Base-by-base conservation (phyloP, 2,329 filamentous ascomycete genomes). In the Meredithiella fracta region DNA sequence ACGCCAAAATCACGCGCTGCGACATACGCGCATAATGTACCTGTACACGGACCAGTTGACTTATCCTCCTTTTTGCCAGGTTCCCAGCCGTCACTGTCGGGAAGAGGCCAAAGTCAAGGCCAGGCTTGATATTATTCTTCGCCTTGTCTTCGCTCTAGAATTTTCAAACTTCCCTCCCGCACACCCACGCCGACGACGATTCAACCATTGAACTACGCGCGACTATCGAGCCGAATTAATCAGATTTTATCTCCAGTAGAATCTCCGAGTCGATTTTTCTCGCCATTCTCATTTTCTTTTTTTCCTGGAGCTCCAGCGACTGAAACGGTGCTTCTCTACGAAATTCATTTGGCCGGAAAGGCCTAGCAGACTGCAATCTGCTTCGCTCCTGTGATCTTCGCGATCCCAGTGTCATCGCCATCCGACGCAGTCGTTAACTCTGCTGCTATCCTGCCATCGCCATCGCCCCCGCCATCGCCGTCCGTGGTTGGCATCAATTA, bases 111-210 rank as follows among this genome's bases (percentile, higher is more conserved):
- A 49, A 54, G 52, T 55, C 53, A 38, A 40, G 56, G 47, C 59
- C 54, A 60, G 59, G 54, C 56, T 59, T 54, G 52, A 53, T 42
- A 31, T 56, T 47, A 56, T 56, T 51, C 38, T 23, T 52, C 50
- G 53, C 56, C 57, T 60, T 59, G 44, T 57, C 58, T 52, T 47
- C 57, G 50, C 47, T 49, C 56, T 47, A 55, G 57, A 59, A 57
- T 60, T 60, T 60, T 61, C 51, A 38, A 56, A 60, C 56, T 59
- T 58, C 57, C 55, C 59, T 50, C 50, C 31, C 26, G 54, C 58
- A 61, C 40, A 53, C 47, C 34, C 26, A 44, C 11, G 42, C 17
- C 31, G 25, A 17, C 31, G 25, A 26, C 31, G 34, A 17, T 38
- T 42, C 53, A 23, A 14, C 22, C 44, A 49, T 25, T 20, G 44